Evolutionary conservation across 73 alveolate genomes (phyloP), one percentile per base, ranked within the genome.

Genomic region (Tetrahymena malaccensis): DNA sequence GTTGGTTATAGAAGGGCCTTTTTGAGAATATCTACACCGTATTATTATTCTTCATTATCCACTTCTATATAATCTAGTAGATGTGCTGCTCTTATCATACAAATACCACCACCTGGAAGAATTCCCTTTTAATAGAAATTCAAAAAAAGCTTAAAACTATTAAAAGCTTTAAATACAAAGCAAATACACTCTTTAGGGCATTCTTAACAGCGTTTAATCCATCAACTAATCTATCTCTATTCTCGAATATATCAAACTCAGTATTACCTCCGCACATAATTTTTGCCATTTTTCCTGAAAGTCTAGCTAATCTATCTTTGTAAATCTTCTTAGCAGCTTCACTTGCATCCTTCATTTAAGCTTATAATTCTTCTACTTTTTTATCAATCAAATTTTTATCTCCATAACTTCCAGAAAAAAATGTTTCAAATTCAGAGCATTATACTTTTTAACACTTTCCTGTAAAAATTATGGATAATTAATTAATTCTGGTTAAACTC

Each of bases 221-320:
- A 94, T 98, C 99, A 31, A 98, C 99, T 21, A 98, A 97, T 25
- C 98, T 85, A 85, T 98, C 99, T 93, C 99, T 96, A 34, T 96
- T 94, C 94, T 98, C 99, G 31, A 97, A 98, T 40, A 94, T 94
- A 56, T 97, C 99, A 35, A 97, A 96, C 33, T 98, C 99, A 35
- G 98, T 95, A 21, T 94, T 93, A 13, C 97, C 98, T 35, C 99
- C 99, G 19, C 98, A 97, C 57, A 96, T 97, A 35, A 98, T 94
- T 25, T 94, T 96, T 21, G 99, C 99, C 33, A 96, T 95, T 43
- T 96, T 94, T 17, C 98, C 97, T n/a, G 95, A 94, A 94, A 98
- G 85, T 94, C 99, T 96, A 57, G 96, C 85, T 38, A 96, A 94
- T 96, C 99, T 95, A 21, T 98, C 99, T 94, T 97, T 94, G 43